Evolutionary conservation across 129 eudicot genomes (phyloP).

Genomic region (Daucus carota): DNA sequence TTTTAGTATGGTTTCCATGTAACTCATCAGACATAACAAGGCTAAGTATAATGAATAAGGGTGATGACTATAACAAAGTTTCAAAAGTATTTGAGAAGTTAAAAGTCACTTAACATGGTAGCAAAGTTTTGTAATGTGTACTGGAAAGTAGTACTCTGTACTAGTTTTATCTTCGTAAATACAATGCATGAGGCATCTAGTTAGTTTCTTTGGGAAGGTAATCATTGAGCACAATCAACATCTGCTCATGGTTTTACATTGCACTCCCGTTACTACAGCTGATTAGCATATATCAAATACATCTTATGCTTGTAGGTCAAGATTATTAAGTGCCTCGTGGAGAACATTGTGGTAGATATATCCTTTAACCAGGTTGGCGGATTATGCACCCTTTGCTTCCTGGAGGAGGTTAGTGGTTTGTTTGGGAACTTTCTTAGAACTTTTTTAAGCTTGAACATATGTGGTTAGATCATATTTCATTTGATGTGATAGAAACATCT

Average conservation of each 20-base stretch:
- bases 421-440: not conserved
- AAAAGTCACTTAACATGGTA: not conserved
- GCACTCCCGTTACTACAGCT: not conserved
- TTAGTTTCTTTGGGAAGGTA: not conserved
- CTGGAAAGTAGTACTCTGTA: not conserved
- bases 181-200: not conserved
- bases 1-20: conserved; percentile 1
- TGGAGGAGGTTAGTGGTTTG: conserved; percentile 67
- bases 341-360: conserved; percentile 91
- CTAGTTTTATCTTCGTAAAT: not conserved
- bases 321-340: conserved; percentile 88
- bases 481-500: not conserved
- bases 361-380: conserved; percentile 98
- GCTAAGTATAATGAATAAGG: not conserved
- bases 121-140: not conserved
- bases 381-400: conserved; percentile 92
- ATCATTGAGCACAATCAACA: not conserved
- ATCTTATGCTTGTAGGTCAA: conserved; percentile 20
- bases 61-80: not conserved
- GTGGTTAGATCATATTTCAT: not conserved
- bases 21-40: not conserved
- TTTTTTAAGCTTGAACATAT: not conserved
- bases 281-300: not conserved
- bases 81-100: not conserved
- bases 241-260: not conserved